Evolutionary conservation across 2,329 filamentous ascomycete genomes (phyloP).

Genomic region (Annulohypoxylon truncatum): DNA sequence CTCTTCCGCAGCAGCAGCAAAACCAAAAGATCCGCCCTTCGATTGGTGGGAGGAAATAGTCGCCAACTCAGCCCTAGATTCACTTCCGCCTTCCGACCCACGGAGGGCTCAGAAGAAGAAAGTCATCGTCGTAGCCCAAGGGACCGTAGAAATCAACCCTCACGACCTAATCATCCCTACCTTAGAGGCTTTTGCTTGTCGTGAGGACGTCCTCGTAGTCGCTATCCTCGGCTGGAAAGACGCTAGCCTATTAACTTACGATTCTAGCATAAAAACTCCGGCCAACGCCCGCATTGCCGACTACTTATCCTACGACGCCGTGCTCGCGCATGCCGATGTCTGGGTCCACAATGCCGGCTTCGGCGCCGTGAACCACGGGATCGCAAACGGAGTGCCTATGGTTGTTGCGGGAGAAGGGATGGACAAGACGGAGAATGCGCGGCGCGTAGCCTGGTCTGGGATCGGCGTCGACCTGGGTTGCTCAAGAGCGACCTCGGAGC

Average conservation of each 20-base stretch:
- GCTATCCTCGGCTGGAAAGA: slow-evolving; percentile 53
- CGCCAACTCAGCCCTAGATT: slow-evolving; percentile 40
- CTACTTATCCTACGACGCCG: slow-evolving; percentile 54
- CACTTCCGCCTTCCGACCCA: slow-evolving; percentile 3
- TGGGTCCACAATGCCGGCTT: slow-evolving; percentile 58
- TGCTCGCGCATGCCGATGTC: slow-evolving; percentile 52
- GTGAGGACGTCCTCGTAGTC: slow-evolving; percentile 48
- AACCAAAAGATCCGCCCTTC: slow-evolving; percentile 38
- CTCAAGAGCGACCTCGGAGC: slow-evolving; percentile 45
- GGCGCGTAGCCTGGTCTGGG: slow-evolving; percentile 50
- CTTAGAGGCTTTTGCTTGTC: slow-evolving; percentile 48
- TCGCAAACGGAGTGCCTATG: slow-evolving; percentile 56
- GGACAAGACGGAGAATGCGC: slow-evolving; percentile 56
- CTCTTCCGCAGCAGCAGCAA: neutral
- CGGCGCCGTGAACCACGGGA: slow-evolving; percentile 55
- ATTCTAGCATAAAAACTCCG: slow-evolving; percentile 36
- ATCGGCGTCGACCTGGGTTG: slow-evolving; percentile 51
- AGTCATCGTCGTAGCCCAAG: slow-evolving; percentile 55
- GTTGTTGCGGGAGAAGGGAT: slow-evolving; percentile 56
- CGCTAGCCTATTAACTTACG: slow-evolving; percentile 40
- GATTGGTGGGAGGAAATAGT: slow-evolving; percentile 53
- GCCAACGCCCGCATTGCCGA: slow-evolving; percentile 52
- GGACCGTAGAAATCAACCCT: slow-evolving; percentile 55
- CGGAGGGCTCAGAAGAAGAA: slow-evolving; percentile 40
- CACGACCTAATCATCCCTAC: slow-evolving; percentile 55